Base-by-base conservation (phyloP, 2,329 filamentous ascomycete genomes). In the Graphilbum ipis-grandicollis region DNA sequence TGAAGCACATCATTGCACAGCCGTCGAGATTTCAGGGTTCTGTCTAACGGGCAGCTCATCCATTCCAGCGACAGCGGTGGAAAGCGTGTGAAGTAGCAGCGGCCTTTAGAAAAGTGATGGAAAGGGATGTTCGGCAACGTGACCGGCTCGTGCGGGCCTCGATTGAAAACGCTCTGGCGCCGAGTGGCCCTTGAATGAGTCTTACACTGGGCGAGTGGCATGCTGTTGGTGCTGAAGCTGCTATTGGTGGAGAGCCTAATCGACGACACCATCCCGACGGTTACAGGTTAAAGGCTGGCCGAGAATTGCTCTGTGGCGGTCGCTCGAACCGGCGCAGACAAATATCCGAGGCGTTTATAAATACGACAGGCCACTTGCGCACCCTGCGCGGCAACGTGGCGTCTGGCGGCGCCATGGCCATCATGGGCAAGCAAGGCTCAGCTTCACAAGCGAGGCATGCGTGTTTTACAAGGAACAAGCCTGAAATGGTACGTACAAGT, bases 371-470 rank as follows among this genome's bases (percentile, higher is more conserved):
- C 31, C 88, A 96, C 55, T 69, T 96, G 41, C 84, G 88, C 55
- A 81, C 96, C 41, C 68, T 96, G 4, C 71, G 72, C 41, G 88
- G 88, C 17, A 93, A 93, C 54, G 68, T 94, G 23, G 83, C 86
- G 3, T 88, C 88, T 1, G 79, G 75, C 10, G 88, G 88, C 25
- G 81, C 86, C 1, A 86, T 96, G 2, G 86, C 85, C 41, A 96
- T 96, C 56, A 94, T 88, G 0, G 88, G 88, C 26, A 94, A 94
- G 55, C 88, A 96, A 56, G 88, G 88, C 3, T 85, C 7, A 63
- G 59, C 12, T 96, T 96, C 56, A 77, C 67, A 0, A 88, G 88
- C 34, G 74, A 73, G 44, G 88, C 84, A 1, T 68, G 75, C 17
- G 82, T 92, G 33, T 96, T 90, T 55, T 65, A 94, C 57, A 88